A percentile compares a stretch with the other conserved stretches of the same genome.
Evolutionary conservation across 2,329 filamentous ascomycete genomes (phyloP).

Genomic region (Didymella pinodella): DNA sequence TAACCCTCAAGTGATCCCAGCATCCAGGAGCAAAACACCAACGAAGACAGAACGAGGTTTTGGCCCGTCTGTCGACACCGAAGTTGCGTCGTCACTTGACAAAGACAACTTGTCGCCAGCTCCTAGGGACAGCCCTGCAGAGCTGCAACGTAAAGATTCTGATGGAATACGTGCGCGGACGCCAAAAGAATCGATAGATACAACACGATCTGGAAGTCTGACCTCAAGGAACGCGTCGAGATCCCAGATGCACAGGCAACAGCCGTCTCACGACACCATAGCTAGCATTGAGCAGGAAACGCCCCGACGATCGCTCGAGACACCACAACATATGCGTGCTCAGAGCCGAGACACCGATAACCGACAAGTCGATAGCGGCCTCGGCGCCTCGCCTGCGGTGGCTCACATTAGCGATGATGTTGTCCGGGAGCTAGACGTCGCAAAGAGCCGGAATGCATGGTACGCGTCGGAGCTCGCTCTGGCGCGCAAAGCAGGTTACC

Average conservation of each 20-base stretch:
- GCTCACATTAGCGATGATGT: constrained; percentile 74
- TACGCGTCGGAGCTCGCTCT: constrained; percentile 94
- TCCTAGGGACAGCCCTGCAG: constrained; percentile 50
- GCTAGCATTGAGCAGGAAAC: constrained; percentile 58
- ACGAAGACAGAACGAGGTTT: constrained; percentile 58
- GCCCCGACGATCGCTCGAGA: constrained; percentile 44
- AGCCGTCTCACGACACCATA: constrained; percentile 67
- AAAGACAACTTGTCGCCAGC: constrained; percentile 58
- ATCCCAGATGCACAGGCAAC: constrained; percentile 58
- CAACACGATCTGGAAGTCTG: constrained; percentile 43
- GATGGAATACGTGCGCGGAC: constrained; percentile 41
- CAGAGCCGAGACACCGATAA: constrained; percentile 44
- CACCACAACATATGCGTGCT: constrained; percentile 37
- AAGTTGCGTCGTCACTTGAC: constrained; percentile 54
- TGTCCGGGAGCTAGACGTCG: constrained; percentile 84
- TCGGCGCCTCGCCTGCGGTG: constrained; percentile 67
- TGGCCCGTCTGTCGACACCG: constrained; percentile 54
- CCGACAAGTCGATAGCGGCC: constrained; percentile 66
- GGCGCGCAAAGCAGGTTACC: constrained; percentile 88
- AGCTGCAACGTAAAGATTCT: constrained; percentile 42
- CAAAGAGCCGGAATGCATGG: constrained; percentile 91
- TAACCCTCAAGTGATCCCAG: constrained; percentile 22
- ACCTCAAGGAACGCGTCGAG: constrained; percentile 48
- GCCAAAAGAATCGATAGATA: constrained; percentile 49
- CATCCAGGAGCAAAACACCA: constrained; percentile 59